Base-by-base conservation (phyloP, 805 yeast genomes). In the Pichia phayaonensis region DNA sequence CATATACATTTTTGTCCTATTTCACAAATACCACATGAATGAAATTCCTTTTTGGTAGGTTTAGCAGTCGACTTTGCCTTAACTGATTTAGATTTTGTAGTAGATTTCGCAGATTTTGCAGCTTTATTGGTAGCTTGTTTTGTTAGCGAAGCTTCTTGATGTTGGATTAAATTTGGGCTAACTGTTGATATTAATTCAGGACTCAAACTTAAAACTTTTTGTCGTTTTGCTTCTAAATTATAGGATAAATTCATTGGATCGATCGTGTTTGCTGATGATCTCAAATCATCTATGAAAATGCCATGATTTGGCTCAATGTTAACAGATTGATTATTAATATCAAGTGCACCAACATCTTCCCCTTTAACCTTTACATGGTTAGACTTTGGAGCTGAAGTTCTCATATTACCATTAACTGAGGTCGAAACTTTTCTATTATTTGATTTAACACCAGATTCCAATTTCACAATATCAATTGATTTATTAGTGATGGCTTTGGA, bases 211-310 rank as follows among this genome's bases (percentile, higher is more conserved):
- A 38, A 12, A n/a, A 40, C 20, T 48, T 60, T 50, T 62, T 65
- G 43, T 48, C 69, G 59, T 51, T 67, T 65, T 10, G 62, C 53
- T 12, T 66, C 68, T 44, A 66, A 54, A 34, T 55, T 59, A 49
- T 63, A 67, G 21, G 67, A 63, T 22, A 67, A 53, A 46, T 62
- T 64, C 27, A 62, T 58, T 10, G 71, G 69, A 54, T 67, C 70
- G 40, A 60, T 62, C 4, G 67, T 61, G 46, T 49, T 59, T 6
- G 66, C 49, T 18, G 34, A 52, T 40, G 42, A 22, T n/a, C 26
- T 18, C 20, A 13, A 13, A 26, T 27, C 43, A 16, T 20, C 42
- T 20, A 10, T 27, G 6, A 45, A 36, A 11, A 27, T n/a, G 31
- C 10, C 16, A 26, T 20, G 29, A 20, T 15, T 29, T 3, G 47